Conservation (phyloP, 2,329 filamentous ascomycete genomes). For the Ciborinia camelliae region DNA sequence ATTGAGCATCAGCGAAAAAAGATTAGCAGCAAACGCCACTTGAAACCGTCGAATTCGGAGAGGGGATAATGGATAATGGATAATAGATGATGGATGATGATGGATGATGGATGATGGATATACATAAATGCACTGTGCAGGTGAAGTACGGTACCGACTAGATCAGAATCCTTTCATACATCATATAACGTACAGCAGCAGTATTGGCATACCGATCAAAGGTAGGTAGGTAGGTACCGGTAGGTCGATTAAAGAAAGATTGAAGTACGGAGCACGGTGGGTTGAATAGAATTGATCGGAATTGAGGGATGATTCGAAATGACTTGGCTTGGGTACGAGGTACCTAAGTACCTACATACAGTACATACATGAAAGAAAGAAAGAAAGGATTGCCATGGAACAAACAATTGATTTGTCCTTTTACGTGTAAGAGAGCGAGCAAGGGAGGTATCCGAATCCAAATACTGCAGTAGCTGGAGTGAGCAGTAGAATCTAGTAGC, state of each 20-base stretch:
- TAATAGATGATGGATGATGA: too few relatives aligned
- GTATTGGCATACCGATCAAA: not conserved
- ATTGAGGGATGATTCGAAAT: slow-evolving; percentile 7
- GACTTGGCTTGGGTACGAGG: not conserved
- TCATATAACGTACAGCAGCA: not conserved
- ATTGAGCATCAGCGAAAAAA: slow-evolving; percentile 10
- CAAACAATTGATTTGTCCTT: not conserved
- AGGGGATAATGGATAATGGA: not conserved
- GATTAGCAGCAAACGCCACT: slow-evolving; percentile 17
- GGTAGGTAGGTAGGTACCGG: not conserved
- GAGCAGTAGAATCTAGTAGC: too few relatives aligned
- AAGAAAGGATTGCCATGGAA: not conserved
- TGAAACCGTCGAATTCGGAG: slow-evolving; percentile 15
- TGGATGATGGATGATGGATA: not conserved
- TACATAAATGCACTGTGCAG: not conserved
- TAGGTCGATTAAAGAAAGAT: not conserved
- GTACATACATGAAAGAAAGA: not conserved
- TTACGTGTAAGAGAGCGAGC: not conserved
- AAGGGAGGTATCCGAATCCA: not conserved
- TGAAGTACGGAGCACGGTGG: not conserved
- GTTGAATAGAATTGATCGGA: not conserved
- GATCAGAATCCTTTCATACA: not conserved
- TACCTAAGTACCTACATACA: too few relatives aligned
- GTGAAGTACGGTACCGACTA: not conserved
- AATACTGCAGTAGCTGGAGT: too few relatives aligned